phyloP scores from a whole-genome alignment of 192 early-diverging fungal species.

The Coemansia sp. region DNA sequence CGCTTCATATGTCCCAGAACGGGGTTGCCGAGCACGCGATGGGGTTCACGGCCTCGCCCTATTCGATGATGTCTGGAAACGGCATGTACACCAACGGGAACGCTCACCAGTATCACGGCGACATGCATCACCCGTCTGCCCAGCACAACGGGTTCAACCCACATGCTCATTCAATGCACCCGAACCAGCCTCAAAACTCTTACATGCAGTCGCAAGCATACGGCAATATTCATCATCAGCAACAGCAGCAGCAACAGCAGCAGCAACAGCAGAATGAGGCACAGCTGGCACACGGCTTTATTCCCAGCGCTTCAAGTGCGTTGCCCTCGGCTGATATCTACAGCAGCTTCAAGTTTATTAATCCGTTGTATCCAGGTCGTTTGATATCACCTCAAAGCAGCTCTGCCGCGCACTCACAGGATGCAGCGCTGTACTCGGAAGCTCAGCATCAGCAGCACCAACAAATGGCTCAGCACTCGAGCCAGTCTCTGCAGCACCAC shows the following conservation, averaged over 20 bases:
- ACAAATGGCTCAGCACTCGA: neutral
- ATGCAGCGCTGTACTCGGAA: neutral
- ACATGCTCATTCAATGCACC: neutral
- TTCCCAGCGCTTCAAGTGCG: conserved; percentile 13
- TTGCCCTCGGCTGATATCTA: conserved; percentile 38
- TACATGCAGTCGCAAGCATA: conserved; percentile 7
- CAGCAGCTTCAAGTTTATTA: conserved; percentile 49
- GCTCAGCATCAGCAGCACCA: no score
- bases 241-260: conserved; percentile 3
- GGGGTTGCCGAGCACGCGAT: conserved; percentile 34
- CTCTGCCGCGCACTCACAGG: conserved; percentile 10
- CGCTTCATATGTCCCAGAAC: conserved; percentile 27
- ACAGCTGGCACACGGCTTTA: conserved; percentile 24
- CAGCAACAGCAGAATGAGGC: conserved; percentile 5
- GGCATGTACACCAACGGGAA: conserved; percentile 23
- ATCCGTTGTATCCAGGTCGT: conserved; percentile 38
- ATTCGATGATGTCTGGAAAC: conserved; percentile 42
- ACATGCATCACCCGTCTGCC: neutral
- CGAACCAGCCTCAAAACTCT: neutral
- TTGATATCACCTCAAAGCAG: conserved; percentile 22
- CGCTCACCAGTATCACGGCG: conserved; percentile 8
- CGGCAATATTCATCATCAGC: conserved; percentile 10
- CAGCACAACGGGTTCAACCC: conserved; percentile 8
- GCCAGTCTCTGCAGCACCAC: conserved; percentile 20
- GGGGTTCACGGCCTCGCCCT: conserved; percentile 39